Evolutionary conservation across 257 asterid genomes (phyloP).

Genomic region (Plectranthus barbatus): DNA sequence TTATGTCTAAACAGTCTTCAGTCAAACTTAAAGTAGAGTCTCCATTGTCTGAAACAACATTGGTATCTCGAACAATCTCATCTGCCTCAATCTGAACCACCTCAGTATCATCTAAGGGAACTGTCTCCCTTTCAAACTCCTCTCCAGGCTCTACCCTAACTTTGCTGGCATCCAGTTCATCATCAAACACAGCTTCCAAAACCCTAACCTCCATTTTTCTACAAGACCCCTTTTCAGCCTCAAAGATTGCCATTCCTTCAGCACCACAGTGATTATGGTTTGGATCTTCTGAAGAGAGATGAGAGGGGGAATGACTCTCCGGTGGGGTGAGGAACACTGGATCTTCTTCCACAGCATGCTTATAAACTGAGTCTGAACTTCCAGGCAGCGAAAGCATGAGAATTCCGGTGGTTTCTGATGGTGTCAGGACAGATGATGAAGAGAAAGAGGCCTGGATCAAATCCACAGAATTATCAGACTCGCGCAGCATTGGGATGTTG

Average conservation of each 20-base stretch:
- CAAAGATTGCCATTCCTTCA: background rate
- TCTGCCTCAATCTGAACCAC: background rate
- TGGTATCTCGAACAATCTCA: background rate
- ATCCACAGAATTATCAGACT: slow-evolving; percentile 18
- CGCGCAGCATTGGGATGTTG: slow-evolving; percentile 22
- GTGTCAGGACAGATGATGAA: slow-evolving; percentile 9
- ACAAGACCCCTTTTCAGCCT: background rate
- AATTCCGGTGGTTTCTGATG: slow-evolving; percentile 17
- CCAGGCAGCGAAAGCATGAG: slow-evolving; percentile 26
- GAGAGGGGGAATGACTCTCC: slow-evolving; percentile 18
- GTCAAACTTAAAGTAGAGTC: background rate
- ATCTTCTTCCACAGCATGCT: slow-evolving; percentile 15
- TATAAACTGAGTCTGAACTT: slow-evolving; percentile 2
- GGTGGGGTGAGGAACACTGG: slow-evolving; percentile 35
- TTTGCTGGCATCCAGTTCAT: slow-evolving; percentile 1
- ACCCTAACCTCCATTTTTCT: slow-evolving; percentile 10
- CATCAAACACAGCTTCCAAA: slow-evolving; percentile 1
- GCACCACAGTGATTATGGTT: slow-evolving; percentile 4
- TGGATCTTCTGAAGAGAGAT: slow-evolving; percentile 24
- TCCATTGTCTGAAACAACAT: background rate
- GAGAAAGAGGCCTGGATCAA: background rate
- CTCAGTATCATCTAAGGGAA: slow-evolving; percentile 18
- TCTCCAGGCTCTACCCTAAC: background rate
- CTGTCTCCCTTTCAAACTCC: slow-evolving; percentile 13
- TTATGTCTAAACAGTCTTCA: background rate